phyloP scores from a whole-genome alignment of 108 stramenopile species.

The Schizochytrium sp. region DNA sequence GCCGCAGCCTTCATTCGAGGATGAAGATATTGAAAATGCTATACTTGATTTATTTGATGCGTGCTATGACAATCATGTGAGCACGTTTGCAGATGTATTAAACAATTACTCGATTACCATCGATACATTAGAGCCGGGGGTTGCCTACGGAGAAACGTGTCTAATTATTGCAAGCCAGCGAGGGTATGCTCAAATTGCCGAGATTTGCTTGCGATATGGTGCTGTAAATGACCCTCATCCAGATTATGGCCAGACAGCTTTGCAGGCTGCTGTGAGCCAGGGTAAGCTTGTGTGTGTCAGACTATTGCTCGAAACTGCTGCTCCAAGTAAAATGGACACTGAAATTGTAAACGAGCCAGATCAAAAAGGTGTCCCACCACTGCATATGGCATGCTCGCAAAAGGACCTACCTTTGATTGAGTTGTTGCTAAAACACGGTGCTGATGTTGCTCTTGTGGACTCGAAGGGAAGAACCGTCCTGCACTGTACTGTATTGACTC shows the following conservation, averaged over 20 bases:
- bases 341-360: constrained; percentile 42
- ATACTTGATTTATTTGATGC: constrained; percentile 5
- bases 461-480: constrained; percentile 7
- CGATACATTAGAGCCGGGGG: constrained; percentile 35
- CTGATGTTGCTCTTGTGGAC: constrained; percentile 3
- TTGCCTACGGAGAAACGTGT: constrained; percentile 20
- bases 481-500: constrained; percentile 12
- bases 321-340: constrained; percentile 32
- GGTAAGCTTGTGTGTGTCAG: constrained; percentile 23
- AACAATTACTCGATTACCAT: not conserved
- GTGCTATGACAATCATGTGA: not conserved
- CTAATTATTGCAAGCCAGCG: not conserved
- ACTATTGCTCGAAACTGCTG: constrained; percentile 49
- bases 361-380: constrained; percentile 24
- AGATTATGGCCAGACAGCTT: constrained; percentile 58
- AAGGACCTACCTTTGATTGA: not conserved
- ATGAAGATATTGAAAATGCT: not conserved
- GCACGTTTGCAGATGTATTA: not conserved
- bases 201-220: constrained; percentile 53
- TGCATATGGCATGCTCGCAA: constrained; percentile 13
- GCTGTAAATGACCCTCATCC: constrained; percentile 31
- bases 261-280: constrained; percentile 4
- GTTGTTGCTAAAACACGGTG: constrained; percentile 33
- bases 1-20: not conserved
- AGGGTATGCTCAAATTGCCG: constrained; percentile 37